Percentiles rank a stretch among this genome's conserved stretches.
phyloP scores from a whole-genome alignment of 306 rosid species.

The Rosa chinensis region DNA sequence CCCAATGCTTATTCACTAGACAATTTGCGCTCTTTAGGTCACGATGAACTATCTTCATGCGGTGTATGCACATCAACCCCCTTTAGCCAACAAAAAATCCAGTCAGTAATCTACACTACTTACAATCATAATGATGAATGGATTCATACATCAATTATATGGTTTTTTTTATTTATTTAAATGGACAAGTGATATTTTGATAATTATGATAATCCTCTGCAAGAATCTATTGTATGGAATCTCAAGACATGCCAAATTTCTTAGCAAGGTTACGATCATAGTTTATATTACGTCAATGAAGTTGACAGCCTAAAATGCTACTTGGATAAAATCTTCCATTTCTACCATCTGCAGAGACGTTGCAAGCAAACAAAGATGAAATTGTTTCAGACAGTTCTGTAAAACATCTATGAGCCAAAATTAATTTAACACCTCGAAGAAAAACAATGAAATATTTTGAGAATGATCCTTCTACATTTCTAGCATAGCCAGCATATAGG shows the following conservation, averaged over 20 bases:
- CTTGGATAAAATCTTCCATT: not conserved
- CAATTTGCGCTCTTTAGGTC: constrained; percentile 96
- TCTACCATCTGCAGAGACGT: not conserved
- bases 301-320: not conserved
- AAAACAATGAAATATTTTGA: not conserved
- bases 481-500: not conserved
- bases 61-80: constrained; percentile 98
- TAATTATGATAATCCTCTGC: not conserved
- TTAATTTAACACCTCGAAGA: not conserved
- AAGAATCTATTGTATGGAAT: not conserved
- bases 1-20: constrained; percentile 92
- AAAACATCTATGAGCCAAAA: not conserved
- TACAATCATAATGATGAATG: not conserved
- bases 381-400: not conserved
- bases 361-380: constrained; percentile 6
- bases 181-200: not conserved
- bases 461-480: not conserved
- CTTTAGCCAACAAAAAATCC: constrained; percentile 42
- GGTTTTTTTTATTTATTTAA: not conserved
- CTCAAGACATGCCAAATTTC: not conserved
- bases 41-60: constrained; percentile 96
- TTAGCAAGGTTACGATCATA: not conserved
- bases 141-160: not conserved
- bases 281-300: not conserved
- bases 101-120: constrained; percentile 23